phyloP scores from a whole-genome alignment of 2,329 filamentous ascomycete species.

The Ceratocystis variospora region DNA sequence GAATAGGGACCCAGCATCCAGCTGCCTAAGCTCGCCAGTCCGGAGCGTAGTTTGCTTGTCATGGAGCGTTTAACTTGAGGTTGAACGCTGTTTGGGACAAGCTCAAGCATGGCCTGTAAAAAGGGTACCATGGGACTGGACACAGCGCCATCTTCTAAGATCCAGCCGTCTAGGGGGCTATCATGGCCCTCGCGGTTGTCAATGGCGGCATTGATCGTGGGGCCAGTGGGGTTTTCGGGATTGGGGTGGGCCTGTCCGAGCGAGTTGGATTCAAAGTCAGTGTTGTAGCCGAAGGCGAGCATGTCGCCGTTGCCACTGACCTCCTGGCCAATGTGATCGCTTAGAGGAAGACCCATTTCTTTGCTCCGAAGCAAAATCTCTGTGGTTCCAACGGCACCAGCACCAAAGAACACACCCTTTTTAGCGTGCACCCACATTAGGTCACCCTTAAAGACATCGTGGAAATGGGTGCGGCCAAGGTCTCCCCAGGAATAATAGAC shows the following conservation, averaged over 20 bases:
- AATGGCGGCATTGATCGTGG: slow-evolving; percentile 49
- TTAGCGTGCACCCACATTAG: slow-evolving; percentile 55
- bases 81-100: slow-evolving; percentile 35
- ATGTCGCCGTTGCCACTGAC: slow-evolving; percentile 57
- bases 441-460: slow-evolving; percentile 40
- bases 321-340: slow-evolving; percentile 41
- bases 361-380: slow-evolving; percentile 51
- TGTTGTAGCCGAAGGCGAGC: slow-evolving; percentile 52
- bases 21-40: slow-evolving; percentile 37
- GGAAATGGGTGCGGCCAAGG: slow-evolving; percentile 41
- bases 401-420: slow-evolving; percentile 52
- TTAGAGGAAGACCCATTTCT: slow-evolving; percentile 43
- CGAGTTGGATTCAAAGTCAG: slow-evolving; percentile 40
- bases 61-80: slow-evolving; percentile 28
- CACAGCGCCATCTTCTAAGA: slow-evolving; percentile 50
- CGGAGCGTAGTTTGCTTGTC: slow-evolving; percentile 32
- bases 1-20: slow-evolving; percentile 46
- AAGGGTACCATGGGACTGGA: slow-evolving; percentile 43
- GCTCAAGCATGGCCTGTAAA: slow-evolving; percentile 43
- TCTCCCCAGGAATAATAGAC: slow-evolving; percentile 53
- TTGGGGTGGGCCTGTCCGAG: slow-evolving; percentile 39
- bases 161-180: slow-evolving; percentile 46
- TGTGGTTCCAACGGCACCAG: slow-evolving; percentile 50
- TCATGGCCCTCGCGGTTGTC: slow-evolving; percentile 40
- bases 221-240: slow-evolving; percentile 41